A percentile compares a stretch with the other conserved stretches of the same genome.
Conservation (phyloP, 1,284 basidiomycete species). For the Puccinia hordei region DNA sequence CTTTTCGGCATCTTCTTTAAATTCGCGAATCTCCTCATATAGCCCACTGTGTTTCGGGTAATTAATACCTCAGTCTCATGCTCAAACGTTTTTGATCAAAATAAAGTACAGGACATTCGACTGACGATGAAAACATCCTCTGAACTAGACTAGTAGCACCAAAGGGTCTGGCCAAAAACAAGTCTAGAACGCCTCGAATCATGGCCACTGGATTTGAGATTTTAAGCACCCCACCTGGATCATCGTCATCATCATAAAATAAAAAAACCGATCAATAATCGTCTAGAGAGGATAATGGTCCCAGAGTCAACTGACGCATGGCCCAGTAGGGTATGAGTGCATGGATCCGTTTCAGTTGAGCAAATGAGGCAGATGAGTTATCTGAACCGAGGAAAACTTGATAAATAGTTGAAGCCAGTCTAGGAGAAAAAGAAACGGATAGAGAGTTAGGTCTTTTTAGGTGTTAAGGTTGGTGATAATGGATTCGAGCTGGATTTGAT, state of each 20-base stretch:
- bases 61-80: background rate
- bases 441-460: background rate
- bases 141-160: constrained; percentile 88
- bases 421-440: constrained; percentile 57
- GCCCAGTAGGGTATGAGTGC: constrained; percentile 89
- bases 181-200: constrained; percentile 87
- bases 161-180: constrained; percentile 97
- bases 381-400: constrained; percentile 92
- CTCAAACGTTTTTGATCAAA: background rate
- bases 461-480: background rate
- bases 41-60: constrained; percentile 66
- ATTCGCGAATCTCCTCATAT: constrained; percentile 79
- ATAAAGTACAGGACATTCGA: background rate
- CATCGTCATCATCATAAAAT: constrained; percentile 64
- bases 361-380: constrained; percentile 83
- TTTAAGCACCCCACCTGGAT: constrained; percentile 85
- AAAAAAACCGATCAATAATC: background rate
- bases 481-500: no score
- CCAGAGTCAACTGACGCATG: constrained; percentile 39
- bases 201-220: constrained; percentile 95
- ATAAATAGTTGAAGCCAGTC: constrained; percentile 91
- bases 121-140: constrained; percentile 54
- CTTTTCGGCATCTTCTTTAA: constrained; percentile 81
- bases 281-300: background rate
- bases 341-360: constrained; percentile 86